These are phyloP conservation scores for Penicillium brevicompactum DNA, from an alignment of 2,329 filamentous ascomycete genomes.

Conservation along the genomic window DNA sequence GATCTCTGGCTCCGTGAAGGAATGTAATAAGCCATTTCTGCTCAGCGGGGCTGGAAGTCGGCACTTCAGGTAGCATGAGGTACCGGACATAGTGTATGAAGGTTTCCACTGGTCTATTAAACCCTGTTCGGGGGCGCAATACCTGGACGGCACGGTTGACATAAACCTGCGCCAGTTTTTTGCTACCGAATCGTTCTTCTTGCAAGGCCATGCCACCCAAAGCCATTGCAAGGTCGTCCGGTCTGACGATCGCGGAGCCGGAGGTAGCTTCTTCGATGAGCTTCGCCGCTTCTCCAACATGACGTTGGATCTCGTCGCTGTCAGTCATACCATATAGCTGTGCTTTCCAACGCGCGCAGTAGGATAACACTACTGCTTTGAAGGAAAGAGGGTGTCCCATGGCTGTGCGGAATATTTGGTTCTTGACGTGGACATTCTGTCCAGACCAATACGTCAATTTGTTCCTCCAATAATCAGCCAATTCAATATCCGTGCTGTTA, in stretches of 20 bases:
- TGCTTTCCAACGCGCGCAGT: conserved; percentile 41
- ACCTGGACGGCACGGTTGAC: conserved; percentile 35
- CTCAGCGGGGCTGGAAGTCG: conserved; percentile 18
- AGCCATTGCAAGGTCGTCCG: conserved; percentile 36
- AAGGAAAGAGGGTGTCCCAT: conserved; percentile 39
- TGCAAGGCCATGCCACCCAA: conserved; percentile 40
- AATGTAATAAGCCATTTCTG: conserved; percentile 37
- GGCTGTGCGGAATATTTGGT: conserved; percentile 37
- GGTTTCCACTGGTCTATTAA: conserved; percentile 26
- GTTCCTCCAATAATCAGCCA: conserved; percentile 39
- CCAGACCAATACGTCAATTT: conserved; percentile 46
- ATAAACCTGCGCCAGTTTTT: conserved; percentile 28
- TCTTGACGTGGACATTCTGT: conserved; percentile 41
- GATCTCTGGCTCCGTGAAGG: conserved; percentile 36
- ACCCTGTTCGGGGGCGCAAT: conserved; percentile 31
- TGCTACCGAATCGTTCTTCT: conserved; percentile 42
- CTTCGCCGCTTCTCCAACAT: conserved; percentile 29
- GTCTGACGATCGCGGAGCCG: conserved; percentile 23
- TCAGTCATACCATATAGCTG: conserved; percentile 27
- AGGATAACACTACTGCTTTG: conserved; percentile 39
- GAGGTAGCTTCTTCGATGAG: conserved; percentile 31
- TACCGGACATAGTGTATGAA: conserved; percentile 40
- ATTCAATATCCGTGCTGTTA: conserved; percentile 31
- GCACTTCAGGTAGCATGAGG: conserved; percentile 28
- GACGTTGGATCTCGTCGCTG: conserved; percentile 29